Evolutionary conservation across 1,284 basidiomycete species (phyloP), one percentile per base, ranked within the genome.

Genomic region (Termitomyces sp.): DNA sequence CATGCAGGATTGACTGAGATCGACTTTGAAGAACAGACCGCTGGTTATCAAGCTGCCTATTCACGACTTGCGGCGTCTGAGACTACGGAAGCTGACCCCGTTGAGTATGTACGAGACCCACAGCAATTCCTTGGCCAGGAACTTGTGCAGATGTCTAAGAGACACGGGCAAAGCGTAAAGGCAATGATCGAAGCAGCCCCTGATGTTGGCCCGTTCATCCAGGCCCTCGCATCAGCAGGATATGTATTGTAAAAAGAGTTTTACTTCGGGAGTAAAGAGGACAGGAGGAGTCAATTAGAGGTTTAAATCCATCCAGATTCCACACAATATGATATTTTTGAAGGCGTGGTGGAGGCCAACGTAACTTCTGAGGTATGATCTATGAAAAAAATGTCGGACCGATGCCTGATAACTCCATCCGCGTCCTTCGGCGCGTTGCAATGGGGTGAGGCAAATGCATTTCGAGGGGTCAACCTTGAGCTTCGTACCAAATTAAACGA

Each of bases 41-140:
- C 87, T 3, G 92, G 93, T 0, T 99, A 98, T 73, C 96, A 99
- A 68, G 90, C 91, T 0, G 87, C 89, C 2, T 99, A 96, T 73
- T 94, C 94, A 52, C 83, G 89, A 45, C 80, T 99, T 9, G 94
- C 92, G 0, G 92, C 96, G 0, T 88, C 90, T 3, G 84, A 88
- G 60, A 70, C 68, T 0, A 68, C 67, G 0, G 71, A 76, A 17
- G 70, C 68, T 1, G 88, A 90, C 67, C 81, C 82, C 1, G 80
- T 88, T 8, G 79, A 71, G 15, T 81, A 86, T 62, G 78, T 86
- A 1, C 71, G 70, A 17, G 79, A 89, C 64, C 78, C 83, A 15
- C 70, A 78, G 42, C 73, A 73, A 44, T 83, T 76, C 60, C 67
- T 85, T 2, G 77, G 79, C 0, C 70, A 75, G 57, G 71, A 76